Conservation (phyloP, 371 early-diverging fungal genomes). For the Rhizopus arrhizus region DNA sequence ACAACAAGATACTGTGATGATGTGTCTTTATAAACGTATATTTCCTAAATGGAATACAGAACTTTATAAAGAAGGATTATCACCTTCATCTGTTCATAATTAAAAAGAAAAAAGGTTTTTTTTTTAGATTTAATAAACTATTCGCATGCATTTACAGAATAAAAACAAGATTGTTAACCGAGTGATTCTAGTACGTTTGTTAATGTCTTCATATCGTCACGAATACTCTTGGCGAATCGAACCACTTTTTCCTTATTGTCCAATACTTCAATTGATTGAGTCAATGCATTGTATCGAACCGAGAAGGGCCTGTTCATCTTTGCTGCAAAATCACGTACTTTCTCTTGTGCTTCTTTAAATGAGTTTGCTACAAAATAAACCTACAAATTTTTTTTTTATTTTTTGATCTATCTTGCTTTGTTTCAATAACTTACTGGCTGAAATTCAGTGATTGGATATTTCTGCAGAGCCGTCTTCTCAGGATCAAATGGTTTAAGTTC, state of each 20-base stretch:
- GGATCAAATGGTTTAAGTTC: slow-evolving; percentile 86
- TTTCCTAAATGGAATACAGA: slow-evolving; percentile 88
- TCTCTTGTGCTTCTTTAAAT: slow-evolving; percentile 90
- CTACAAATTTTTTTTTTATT: slow-evolving; percentile 14
- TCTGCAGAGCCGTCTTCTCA: slow-evolving; percentile 72
- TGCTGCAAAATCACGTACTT: slow-evolving; percentile 86
- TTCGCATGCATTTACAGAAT: no score
- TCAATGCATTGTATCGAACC: slow-evolving; percentile 89
- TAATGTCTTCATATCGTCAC: slow-evolving; percentile 73
- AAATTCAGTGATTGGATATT: slow-evolving; percentile 93
- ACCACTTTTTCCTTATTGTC: slow-evolving; percentile 79
- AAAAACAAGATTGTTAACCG: neutral
- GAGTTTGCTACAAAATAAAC: slow-evolving; percentile 94
- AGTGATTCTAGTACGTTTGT: slow-evolving; percentile 70
- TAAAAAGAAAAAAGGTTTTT: neutral
- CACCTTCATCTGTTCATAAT: neutral
- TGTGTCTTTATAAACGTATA: slow-evolving; percentile 94
- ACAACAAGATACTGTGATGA: slow-evolving; percentile 91
- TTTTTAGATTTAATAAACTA: no score
- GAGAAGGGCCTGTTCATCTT: slow-evolving; percentile 83
- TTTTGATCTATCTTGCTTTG: no score
- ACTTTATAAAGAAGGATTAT: slow-evolving; percentile 31
- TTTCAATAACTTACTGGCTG: slow-evolving; percentile 67
- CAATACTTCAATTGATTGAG: slow-evolving; percentile 89
- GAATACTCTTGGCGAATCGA: slow-evolving; percentile 75